Evolutionary conservation across 352 stramenopile species (phyloP).

Genomic region (Blastocystis sp.): DNA sequence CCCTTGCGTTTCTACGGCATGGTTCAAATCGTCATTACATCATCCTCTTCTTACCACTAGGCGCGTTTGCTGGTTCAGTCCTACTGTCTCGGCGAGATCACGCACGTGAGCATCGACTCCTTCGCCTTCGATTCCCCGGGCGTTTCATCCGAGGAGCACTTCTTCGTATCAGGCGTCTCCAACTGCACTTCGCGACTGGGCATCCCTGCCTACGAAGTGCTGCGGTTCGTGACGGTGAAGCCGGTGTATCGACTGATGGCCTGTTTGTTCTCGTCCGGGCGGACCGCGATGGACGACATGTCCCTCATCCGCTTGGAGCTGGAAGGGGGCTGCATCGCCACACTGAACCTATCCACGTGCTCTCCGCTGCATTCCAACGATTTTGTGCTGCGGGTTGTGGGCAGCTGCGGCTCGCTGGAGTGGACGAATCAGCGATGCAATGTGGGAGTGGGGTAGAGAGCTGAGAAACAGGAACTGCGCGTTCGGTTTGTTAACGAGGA

Average conservation of each 20-base stretch:
- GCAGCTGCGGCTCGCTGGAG: neutral
- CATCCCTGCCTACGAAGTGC: slow-evolving; percentile 47
- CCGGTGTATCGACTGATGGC: slow-evolving; percentile 44
- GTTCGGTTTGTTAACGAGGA: slow-evolving; percentile 1
- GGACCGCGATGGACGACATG: slow-evolving; percentile 10
- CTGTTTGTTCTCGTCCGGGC: neutral
- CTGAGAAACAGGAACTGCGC: slow-evolving; percentile 20
- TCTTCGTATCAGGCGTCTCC: slow-evolving; percentile 22
- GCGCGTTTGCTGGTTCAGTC: slow-evolving; percentile 19
- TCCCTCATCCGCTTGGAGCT: slow-evolving; percentile 30
- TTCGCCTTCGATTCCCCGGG: neutral
- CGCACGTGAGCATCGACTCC: neutral
- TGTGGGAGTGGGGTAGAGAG: neutral
- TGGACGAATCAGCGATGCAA: slow-evolving; percentile 20
- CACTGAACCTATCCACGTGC: neutral
- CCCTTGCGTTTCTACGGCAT: slow-evolving; percentile 55
- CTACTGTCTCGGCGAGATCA: slow-evolving; percentile 37
- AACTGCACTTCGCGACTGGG: slow-evolving; percentile 39
- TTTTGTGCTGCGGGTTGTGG: slow-evolving; percentile 13
- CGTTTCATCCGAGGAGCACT: neutral
- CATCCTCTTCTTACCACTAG: neutral
- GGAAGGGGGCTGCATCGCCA: slow-evolving; percentile 21
- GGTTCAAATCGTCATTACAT: neutral
- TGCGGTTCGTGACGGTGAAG: slow-evolving; percentile 34
- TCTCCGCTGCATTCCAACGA: slow-evolving; percentile 1